These are phyloP conservation scores for Arthrobotrys megalospora DNA, from an alignment of 2,329 filamentous ascomycete genomes.

Conservation along the genomic window DNA sequence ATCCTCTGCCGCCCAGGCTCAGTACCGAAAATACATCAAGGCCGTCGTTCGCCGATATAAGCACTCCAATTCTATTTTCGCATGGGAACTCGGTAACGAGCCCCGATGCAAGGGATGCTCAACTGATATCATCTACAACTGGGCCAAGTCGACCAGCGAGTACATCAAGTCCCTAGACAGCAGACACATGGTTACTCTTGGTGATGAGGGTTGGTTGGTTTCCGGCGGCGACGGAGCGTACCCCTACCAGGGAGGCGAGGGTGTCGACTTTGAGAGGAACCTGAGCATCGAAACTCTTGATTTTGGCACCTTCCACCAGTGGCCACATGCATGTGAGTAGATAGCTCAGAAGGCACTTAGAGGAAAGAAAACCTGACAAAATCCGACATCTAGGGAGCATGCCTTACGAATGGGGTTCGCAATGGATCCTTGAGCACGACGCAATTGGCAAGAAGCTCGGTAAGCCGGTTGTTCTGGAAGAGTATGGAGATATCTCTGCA, in stretches of 20 bases:
- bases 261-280: conserved; percentile 71
- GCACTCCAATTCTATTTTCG: conserved; percentile 74
- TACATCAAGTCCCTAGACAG: conserved; percentile 77
- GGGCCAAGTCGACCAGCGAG: conserved; percentile 73
- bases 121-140: conserved; percentile 73
- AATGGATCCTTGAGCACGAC: conserved; percentile 69
- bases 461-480: conserved; percentile 68
- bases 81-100: conserved; percentile 80
- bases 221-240: conserved; percentile 71
- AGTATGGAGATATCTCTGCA: conserved; percentile 64
- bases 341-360: conserved; percentile 35
- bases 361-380: conserved; percentile 65
- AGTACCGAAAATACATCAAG: conserved; percentile 76
- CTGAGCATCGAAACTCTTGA: conserved; percentile 72
- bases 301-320: conserved; percentile 73
- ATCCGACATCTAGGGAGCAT: conserved; percentile 65
- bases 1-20: conserved; percentile 71
- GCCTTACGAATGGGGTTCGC: conserved; percentile 68
- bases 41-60: conserved; percentile 75
- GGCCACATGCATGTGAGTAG: conserved; percentile 66
- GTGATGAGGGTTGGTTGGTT: conserved; percentile 72
- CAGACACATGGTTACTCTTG: conserved; percentile 75
- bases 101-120: conserved; percentile 75
- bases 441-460: conserved; percentile 66
- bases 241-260: conserved; percentile 71